Conservation (phyloP, 306 rosid genomes). For the Cucurbita argyrosperma region DNA sequence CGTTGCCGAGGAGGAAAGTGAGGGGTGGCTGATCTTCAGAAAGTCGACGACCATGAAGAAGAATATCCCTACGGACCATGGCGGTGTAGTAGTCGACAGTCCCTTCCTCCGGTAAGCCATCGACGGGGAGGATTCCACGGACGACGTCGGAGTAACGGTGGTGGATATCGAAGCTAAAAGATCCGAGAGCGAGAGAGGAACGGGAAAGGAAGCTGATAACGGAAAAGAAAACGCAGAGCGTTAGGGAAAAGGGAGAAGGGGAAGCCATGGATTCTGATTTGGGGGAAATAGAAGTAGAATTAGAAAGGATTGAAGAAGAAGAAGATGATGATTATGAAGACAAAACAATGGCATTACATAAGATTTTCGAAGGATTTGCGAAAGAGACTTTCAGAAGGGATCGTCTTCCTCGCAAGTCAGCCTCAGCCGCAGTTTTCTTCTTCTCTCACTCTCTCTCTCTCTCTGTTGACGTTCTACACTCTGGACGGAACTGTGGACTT, state of each 20-base stretch:
- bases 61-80: conserved; percentile 47
- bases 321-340: not conserved
- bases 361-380: not conserved
- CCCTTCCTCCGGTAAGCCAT: conserved; percentile 41
- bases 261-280: not conserved
- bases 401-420: not conserved
- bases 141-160: conserved; percentile 59
- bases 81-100: conserved; percentile 46
- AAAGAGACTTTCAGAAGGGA: not conserved
- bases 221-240: not conserved
- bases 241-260: not conserved
- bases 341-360: not conserved
- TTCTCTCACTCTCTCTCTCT: not conserved
- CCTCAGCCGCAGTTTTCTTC: not conserved
- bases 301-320: not conserved
- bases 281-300: not conserved
- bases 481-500: not conserved
- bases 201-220: not conserved
- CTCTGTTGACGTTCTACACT: not conserved
- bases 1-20: conserved; percentile 36
- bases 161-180: conserved; percentile 52
- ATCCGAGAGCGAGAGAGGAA: conserved; percentile 13
- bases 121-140: conserved; percentile 36
- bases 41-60: conserved; percentile 47
- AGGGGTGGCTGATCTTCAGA: conserved; percentile 23